These are phyloP conservation scores for Xylariales sp. DNA, from an alignment of 2,329 filamentous ascomycete species.

Conservation along the genomic window DNA sequence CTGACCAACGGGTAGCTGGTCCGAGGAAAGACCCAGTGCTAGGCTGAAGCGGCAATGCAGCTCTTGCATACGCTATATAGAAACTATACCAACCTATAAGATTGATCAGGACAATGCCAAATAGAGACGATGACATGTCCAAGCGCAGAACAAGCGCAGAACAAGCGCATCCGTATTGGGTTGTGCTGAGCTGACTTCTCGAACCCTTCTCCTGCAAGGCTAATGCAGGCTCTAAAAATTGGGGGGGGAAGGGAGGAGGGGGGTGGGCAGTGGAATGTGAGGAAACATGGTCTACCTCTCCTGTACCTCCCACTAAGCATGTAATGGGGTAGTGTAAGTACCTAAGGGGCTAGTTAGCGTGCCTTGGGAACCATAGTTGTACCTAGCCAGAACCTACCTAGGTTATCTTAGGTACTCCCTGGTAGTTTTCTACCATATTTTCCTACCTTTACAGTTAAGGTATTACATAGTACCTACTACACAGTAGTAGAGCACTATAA, in stretches of 20 bases:
- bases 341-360: no score
- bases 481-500: constrained; percentile 1
- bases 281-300: neutral
- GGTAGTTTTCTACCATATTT: no score
- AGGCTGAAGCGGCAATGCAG: constrained; percentile 28
- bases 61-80: constrained; percentile 28
- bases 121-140: constrained; percentile 28
- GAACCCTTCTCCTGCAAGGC: constrained; percentile 40
- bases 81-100: neutral
- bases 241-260: neutral
- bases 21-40: neutral
- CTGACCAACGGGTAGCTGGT: constrained; percentile 6
- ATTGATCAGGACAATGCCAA: constrained; percentile 19
- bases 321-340: no score
- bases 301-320: no score
- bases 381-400: no score
- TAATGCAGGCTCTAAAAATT: constrained; percentile 41
- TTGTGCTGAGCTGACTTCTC: constrained; percentile 34
- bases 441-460: no score
- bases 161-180: constrained; percentile 21
- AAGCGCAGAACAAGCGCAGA: neutral
- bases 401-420: no score
- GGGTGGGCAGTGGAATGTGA: no score
- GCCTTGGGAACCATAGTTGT: no score
- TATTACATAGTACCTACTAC: neutral